These are phyloP conservation scores for Canavalia ensiformis DNA, from an alignment of 306 rosid species.

Conservation along the genomic window DNA sequence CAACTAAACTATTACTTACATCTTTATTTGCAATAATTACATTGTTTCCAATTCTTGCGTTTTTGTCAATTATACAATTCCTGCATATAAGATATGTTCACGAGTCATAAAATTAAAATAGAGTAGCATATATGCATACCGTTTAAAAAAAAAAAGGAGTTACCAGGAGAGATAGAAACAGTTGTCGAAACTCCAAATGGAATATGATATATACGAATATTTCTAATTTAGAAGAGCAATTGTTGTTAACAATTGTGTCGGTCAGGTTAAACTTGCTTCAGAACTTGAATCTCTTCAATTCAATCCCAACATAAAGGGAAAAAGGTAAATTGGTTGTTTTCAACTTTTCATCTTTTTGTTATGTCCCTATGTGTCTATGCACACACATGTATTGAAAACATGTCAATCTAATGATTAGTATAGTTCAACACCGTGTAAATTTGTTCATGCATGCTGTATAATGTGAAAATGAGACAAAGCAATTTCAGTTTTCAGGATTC, in stretches of 20 bases:
- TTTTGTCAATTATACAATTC: constrained; percentile 67
- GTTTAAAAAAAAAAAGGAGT: not conserved
- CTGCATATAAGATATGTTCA: constrained; percentile 42
- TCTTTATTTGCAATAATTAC: constrained; percentile 64
- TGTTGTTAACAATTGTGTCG: not conserved
- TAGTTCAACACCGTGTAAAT: constrained; percentile 4
- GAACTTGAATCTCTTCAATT: not conserved
- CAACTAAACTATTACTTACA: constrained; percentile 48
- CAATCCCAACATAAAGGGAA: constrained; percentile 28
- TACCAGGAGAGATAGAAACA: constrained; percentile 19
- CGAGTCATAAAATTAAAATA: constrained; percentile 19
- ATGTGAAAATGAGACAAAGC: constrained; percentile 27
- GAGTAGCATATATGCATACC: not conserved
- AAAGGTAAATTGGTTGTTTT: not conserved
- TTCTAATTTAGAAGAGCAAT: constrained; percentile 6
- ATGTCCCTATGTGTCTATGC: not conserved
- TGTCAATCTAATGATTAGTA: not conserved
- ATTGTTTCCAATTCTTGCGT: constrained; percentile 63
- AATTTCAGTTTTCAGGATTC: constrained; percentile 41
- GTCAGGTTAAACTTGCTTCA: constrained; percentile 6
- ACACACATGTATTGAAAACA: not conserved
- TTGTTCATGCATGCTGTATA: constrained; percentile 7
- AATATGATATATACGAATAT: not conserved
- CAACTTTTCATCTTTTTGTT: not conserved
- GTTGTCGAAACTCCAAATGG: not conserved